Percentiles rank a stretch among this genome's conserved stretches.
Conservation (phyloP, 768 basidiomycete genomes). For the Boletus reticulatus region DNA sequence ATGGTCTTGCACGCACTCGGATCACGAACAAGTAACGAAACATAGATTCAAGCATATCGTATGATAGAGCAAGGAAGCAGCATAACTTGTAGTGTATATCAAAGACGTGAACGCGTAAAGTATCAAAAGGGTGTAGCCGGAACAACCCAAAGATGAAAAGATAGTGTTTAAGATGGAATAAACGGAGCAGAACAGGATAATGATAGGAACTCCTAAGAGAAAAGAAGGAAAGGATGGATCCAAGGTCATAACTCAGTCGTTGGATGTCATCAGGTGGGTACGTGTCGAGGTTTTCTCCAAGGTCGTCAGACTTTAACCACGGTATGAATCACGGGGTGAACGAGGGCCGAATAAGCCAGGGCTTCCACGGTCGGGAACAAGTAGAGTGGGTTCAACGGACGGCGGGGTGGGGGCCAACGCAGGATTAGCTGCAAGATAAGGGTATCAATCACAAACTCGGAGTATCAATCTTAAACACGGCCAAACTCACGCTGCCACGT, state of each 20-base stretch:
- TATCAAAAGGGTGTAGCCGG: background rate
- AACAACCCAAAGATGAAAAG: background rate
- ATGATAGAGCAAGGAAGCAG: slow-evolving; percentile 7
- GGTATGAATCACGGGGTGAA: slow-evolving; percentile 49
- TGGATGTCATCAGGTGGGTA: slow-evolving; percentile 11
- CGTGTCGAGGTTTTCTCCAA: background rate
- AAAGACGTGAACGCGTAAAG: background rate
- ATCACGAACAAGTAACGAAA: background rate
- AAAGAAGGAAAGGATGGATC: slow-evolving; percentile 2
- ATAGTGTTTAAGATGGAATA: slow-evolving; percentile 1
- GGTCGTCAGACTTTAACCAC: slow-evolving; percentile 5
- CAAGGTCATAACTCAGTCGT: slow-evolving; percentile 19
- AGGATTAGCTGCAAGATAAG: slow-evolving; percentile 52
- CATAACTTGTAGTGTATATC: background rate
- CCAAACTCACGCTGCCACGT: slow-evolving; percentile 63
- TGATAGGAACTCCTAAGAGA: slow-evolving; percentile 18
- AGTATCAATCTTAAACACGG: slow-evolving; percentile 8
- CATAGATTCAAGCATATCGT: slow-evolving; percentile 23
- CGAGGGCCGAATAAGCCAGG: slow-evolving; percentile 80
- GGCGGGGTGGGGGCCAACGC: slow-evolving; percentile 56
- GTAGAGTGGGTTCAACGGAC: slow-evolving; percentile 53
- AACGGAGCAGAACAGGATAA: slow-evolving; percentile 18
- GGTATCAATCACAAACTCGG: slow-evolving; percentile 1
- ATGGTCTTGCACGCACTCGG: background rate
- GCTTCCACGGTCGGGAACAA: slow-evolving; percentile 55